Evolutionary conservation across 805 yeast species (phyloP), one percentile per base, ranked within the genome.

Genomic region (Sugiyamaella lignohabitans): DNA sequence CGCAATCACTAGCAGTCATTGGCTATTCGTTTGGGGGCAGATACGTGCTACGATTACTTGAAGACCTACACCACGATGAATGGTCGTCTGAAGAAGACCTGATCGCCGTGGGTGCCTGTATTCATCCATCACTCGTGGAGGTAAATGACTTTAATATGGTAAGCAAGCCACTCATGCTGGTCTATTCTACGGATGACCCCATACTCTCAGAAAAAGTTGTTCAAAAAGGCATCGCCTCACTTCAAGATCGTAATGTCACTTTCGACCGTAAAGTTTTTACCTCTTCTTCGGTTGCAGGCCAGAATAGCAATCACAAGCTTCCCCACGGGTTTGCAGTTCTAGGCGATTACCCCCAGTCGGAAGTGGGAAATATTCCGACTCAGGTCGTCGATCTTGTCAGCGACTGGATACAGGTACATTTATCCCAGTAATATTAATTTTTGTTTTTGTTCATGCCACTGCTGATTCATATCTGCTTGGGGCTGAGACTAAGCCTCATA

Each of bases 311-410:
- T 10, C 30, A 61, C 5, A 69, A 69, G 2, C 51, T 67, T n/a
- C 72, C 72, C 3, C 72, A 68, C 53, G 71, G 72, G 2, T 68
- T 68, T 57, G 69, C 67, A 2, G 68, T 68, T 23, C 64, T 67
- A 37, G 70, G 72, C 4, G 72, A 68, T 45, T 68, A 68, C 47
- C 57, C 65, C 2, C 61, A 59, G 5, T 50, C 53, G 46, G 54
- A 48, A 24, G 60, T 66, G 6, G 66, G 66, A 2, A 61, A 66
- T 37, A 48, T 55, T 8, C 70, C 70, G 24, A 42, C 55, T 16
- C 48, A 54, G 38, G 61, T 57, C 6, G 17, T 58, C 16, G 49
- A 47, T 27, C 27, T 42, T 8, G 53, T 53, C 14, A 27, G 32
- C 14, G 32, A 27, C 11, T 27, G 32, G 32, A 27, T 27, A 8